phyloP scores from a whole-genome alignment of 345 rosid genomes.

The Rhizophora mangle region DNA sequence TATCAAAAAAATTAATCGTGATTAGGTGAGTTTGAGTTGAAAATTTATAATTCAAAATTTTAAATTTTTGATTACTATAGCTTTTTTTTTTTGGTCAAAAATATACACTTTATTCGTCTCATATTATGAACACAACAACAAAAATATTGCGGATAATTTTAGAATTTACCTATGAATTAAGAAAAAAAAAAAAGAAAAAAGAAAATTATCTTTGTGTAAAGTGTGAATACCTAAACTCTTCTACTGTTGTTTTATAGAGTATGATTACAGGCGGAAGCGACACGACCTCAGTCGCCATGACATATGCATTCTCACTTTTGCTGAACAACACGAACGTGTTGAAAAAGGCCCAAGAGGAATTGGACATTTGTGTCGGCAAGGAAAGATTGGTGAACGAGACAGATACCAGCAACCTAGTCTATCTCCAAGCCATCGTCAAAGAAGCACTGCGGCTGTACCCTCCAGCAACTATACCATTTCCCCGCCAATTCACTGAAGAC shows the following conservation, averaged over 20 bases:
- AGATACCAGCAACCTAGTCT: conserved; percentile 22
- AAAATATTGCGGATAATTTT: too few relatives aligned
- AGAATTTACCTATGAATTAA: too few relatives aligned
- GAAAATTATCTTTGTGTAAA: too few relatives aligned
- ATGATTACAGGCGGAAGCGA: conserved; percentile 3
- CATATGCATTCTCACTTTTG: conserved; percentile 18
- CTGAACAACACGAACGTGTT: conserved; percentile 41
- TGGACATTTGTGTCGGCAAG: conserved; percentile 44
- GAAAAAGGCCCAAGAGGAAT: conserved; percentile 48
- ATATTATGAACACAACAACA: too few relatives aligned
- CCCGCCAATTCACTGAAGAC: conserved; percentile 47
- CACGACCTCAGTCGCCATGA: not conserved
- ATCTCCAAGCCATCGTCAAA: conserved; percentile 48
- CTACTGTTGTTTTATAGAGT: not conserved
- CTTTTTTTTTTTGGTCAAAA: too few relatives aligned
- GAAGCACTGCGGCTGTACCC: conserved; percentile 64
- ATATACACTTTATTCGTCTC: too few relatives aligned
- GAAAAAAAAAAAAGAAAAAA: too few relatives aligned
- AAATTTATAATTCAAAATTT: too few relatives aligned
- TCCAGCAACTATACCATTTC: conserved; percentile 47
- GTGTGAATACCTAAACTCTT: not conserved
- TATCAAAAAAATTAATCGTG: too few relatives aligned
- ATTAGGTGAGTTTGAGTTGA: too few relatives aligned
- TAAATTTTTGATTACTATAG: too few relatives aligned
- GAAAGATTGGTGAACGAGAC: conserved; percentile 48